Base-by-base conservation (phyloP, 805 yeast species). In the Candida nitratophila region DNA sequence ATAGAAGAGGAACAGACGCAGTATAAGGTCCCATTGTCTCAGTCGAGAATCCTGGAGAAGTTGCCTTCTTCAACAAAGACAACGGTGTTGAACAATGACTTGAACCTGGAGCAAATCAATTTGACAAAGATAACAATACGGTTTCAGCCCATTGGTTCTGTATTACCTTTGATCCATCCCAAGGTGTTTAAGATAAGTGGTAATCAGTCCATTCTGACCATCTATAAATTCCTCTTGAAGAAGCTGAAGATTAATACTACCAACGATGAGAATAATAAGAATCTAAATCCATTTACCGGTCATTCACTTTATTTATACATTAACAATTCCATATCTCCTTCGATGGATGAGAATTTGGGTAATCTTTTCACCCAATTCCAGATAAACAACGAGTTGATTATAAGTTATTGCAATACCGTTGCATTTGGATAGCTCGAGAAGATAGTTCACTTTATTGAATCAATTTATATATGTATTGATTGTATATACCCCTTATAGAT, bases 101-200 rank as follows among this genome's bases (percentile, higher is more conserved):
- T 26, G 15, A 39, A 31, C 10, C 41, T 4, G 50, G 49, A 4
- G 48, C 57, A 3, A 45, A 45, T n/a, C 6, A 17, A 4, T 8
- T 22, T 3, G 24, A 16, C 16, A 14, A 73, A 70, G 50, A 61
- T 79, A 15, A 69, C 75, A 1, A 62, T 80, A 9, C 59, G 86
- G 31, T 76, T 82, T 52, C 76, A 73, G 47, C 73, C 86, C 2
- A 75, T 81, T 30, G 86, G 86, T 0, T 72, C 83, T 0, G 47
- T 59, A 8, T 68, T 79, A 0, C 73, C 74, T 1, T 63, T 65
- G 3, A 62, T 81, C 3, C 61, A 55, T 1, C 85, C 85, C 0
- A 61, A 67, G 2, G 65, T 74, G 1, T 79, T 74, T 54, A 71
- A 69, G 46, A 75, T 77, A 2, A 69, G 77, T 14, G 56, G 68